These are phyloP conservation scores for Ophiocordyceps robertsii DNA, from an alignment of 2,329 filamentous ascomycete genomes.

Conservation along the genomic window DNA sequence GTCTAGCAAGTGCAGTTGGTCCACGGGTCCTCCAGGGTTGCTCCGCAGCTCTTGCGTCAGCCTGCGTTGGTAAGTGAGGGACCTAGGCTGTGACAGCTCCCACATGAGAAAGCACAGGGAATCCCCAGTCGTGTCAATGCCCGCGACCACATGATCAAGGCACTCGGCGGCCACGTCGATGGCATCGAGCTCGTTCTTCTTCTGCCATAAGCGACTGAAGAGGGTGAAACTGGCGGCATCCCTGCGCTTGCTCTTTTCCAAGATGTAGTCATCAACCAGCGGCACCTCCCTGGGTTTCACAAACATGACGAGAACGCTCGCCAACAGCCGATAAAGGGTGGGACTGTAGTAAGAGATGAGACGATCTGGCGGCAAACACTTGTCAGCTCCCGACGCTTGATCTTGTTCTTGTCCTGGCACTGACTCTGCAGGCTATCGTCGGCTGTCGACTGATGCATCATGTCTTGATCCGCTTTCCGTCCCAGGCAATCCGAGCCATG, in stretches of 20 bases:
- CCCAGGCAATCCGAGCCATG: slow-evolving; percentile 48
- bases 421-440: slow-evolving; percentile 54
- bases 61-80: slow-evolving; percentile 32
- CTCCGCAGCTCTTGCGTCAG: slow-evolving; percentile 38
- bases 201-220: slow-evolving; percentile 41
- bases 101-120: slow-evolving; percentile 59
- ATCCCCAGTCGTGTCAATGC: slow-evolving; percentile 60
- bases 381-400: slow-evolving; percentile 3
- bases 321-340: slow-evolving; percentile 31
- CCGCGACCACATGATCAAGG: slow-evolving; percentile 58
- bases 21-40: slow-evolving; percentile 25
- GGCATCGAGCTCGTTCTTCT: slow-evolving; percentile 30
- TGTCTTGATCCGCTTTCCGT: slow-evolving; percentile 39
- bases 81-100: slow-evolving; percentile 50
- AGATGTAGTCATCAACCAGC: slow-evolving; percentile 44
- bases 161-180: slow-evolving; percentile 53
- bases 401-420: slow-evolving; percentile 8
- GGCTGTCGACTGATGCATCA: slow-evolving; percentile 57
- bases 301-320: slow-evolving; percentile 30
- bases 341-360: slow-evolving; percentile 46
- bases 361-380: slow-evolving; percentile 29
- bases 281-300: slow-evolving; percentile 43
- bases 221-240: slow-evolving; percentile 41
- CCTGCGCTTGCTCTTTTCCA: slow-evolving; percentile 31
- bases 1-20: slow-evolving; percentile 45